Evolutionary conservation across 768 basidiomycete species (phyloP).

Genomic region (Kwoniella mangroviensis): DNA sequence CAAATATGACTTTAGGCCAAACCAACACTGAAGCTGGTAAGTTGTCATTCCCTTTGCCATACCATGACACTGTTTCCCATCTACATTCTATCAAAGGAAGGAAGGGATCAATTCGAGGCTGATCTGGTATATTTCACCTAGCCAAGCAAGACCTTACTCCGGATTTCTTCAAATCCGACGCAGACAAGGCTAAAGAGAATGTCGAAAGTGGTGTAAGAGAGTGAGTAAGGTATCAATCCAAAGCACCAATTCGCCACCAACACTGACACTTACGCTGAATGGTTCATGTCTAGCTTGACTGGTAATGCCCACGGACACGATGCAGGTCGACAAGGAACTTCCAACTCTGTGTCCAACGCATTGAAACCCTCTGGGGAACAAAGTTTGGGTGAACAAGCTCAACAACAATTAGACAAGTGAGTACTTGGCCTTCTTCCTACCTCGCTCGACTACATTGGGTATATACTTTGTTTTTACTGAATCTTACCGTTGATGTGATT

Average conservation of each 20-base stretch:
- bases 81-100: too few species aligned
- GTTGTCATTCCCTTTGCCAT: neutral
- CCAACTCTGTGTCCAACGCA: constrained; percentile 13
- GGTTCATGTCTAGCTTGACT: constrained; percentile 1
- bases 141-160: constrained; percentile 28
- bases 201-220: constrained; percentile 20
- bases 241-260: too few species aligned
- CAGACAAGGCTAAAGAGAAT: constrained; percentile 22
- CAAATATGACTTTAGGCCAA: constrained; percentile 27
- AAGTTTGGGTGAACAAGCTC: constrained; percentile 17
- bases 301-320: constrained; percentile 25
- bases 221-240: constrained; percentile 13
- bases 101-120: neutral
- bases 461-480: neutral
- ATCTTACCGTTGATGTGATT: neutral
- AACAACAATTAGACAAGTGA: constrained; percentile 29
- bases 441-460: neutral
- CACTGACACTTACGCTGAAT: too few species aligned
- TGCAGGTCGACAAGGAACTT: constrained; percentile 13
- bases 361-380: constrained; percentile 21
- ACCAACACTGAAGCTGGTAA: constrained; percentile 25
- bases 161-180: constrained; percentile 28
- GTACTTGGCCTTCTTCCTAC: neutral
- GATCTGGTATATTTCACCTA: neutral
- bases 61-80: neutral